These are phyloP conservation scores for Suhomyces bolitotheri DNA, from an alignment of 1,139 yeast species.

Conservation along the genomic window DNA sequence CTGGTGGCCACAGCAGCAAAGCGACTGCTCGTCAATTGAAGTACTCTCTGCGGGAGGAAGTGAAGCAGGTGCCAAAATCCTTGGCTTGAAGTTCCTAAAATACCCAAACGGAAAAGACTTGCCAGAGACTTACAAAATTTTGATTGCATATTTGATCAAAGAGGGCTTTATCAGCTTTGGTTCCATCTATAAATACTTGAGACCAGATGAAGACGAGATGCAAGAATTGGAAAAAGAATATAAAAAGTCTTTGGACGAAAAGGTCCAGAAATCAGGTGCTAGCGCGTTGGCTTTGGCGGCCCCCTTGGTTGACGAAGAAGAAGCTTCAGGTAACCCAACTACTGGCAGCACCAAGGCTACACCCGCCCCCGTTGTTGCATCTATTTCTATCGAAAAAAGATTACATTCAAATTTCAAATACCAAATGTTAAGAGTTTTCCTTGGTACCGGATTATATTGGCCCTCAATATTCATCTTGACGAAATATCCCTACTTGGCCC, in stretches of 20 bases:
- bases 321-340: constrained; percentile 18
- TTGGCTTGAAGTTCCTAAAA: constrained; percentile 56
- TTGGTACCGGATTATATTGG: constrained; percentile 64
- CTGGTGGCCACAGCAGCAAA: constrained; percentile 62
- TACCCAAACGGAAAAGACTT: constrained; percentile 33
- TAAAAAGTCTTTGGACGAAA: constrained; percentile 56
- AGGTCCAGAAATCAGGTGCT: constrained; percentile 64
- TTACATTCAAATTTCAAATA: constrained; percentile 27
- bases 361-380: constrained; percentile 7
- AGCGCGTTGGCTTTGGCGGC: constrained; percentile 88
- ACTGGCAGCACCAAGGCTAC: constrained; percentile 1
- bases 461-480: constrained; percentile 64
- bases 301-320: constrained; percentile 72
- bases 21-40: constrained; percentile 33
- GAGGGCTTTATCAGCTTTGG: constrained; percentile 69
- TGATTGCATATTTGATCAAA: constrained; percentile 59
- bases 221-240: constrained; percentile 44
- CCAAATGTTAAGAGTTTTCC: constrained; percentile 51
- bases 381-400: constrained; percentile 18
- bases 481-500: constrained; percentile 62
- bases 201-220: constrained; percentile 48
- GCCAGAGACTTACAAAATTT: constrained; percentile 49
- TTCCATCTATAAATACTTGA: constrained; percentile 56
- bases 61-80: constrained; percentile 55
- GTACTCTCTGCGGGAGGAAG: constrained; percentile 48